Evolutionary conservation across 768 basidiomycete genomes (phyloP).

Genomic region (Xerocomellus intermedius): DNA sequence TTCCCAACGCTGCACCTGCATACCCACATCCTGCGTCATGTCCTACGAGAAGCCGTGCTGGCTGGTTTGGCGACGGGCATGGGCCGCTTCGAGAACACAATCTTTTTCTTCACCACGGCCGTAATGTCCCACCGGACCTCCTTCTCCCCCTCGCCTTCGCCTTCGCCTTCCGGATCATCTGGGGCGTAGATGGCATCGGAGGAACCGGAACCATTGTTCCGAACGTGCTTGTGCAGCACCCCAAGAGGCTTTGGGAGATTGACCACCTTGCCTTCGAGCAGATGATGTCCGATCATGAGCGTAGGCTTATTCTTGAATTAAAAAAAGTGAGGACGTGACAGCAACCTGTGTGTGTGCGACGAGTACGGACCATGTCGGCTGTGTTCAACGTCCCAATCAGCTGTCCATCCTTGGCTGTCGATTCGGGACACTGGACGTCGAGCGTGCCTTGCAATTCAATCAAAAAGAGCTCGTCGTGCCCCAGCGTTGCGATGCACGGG

Average conservation of each 20-base stretch:
- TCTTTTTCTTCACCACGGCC: conserved; percentile 76
- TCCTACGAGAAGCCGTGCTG: conserved; percentile 21
- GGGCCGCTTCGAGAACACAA: conserved; percentile 80
- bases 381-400: conserved; percentile 77
- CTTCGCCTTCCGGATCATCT: background rate
- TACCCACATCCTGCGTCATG: conserved; percentile 10
- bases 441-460: conserved; percentile 87
- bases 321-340: background rate
- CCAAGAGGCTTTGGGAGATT: conserved; percentile 79
- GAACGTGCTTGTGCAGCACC: conserved; percentile 49
- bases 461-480: conserved; percentile 75
- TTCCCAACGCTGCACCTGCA: conserved; percentile 14
- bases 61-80: conserved; percentile 58
- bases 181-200: background rate
- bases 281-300: conserved; percentile 81
- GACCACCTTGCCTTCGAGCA: conserved; percentile 84
- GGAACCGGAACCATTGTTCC: background rate
- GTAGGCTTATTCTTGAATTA: conserved; percentile 63
- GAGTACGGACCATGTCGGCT: conserved; percentile 54
- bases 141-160: background rate
- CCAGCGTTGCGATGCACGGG: conserved; percentile 64
- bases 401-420: conserved; percentile 58
- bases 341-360: background rate
- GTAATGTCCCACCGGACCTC: conserved; percentile 55
- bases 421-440: conserved; percentile 56